Evolutionary conservation across 768 basidiomycete genomes (phyloP), one percentile per base, ranked within the genome.

Genomic region (Boletus subparvulus): DNA sequence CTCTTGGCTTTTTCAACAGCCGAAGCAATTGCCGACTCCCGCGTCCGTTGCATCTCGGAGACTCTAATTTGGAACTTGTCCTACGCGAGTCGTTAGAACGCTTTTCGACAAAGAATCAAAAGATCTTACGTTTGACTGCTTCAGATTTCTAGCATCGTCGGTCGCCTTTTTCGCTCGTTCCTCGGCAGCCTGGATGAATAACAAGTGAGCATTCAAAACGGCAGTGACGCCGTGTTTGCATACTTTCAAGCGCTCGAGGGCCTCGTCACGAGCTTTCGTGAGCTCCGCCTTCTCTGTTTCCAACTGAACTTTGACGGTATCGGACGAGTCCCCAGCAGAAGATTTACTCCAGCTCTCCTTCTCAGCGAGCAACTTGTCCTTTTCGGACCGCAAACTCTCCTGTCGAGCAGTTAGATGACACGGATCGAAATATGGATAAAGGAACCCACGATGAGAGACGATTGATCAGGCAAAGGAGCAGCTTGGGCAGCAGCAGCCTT

Each of bases 201-300:
- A 48, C 10, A 6, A 2, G 26, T 61, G 43, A 67, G 45, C 48
- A 16, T 6, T 9, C 30, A 24, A 37, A 45, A 48, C 7, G 17
- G 14, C 10, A 44, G 3, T 28, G 6, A 35, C 28, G n/a, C 13
- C 17, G 39, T 32, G 4, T 36, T 35, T 39, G 9, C 69, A 26
- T 67, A 86, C 90, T 74, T 83, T 83, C n/a, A 80, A 70, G 51
- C 83, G 81, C 12, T 80, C 74, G 7, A 81, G 56, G 3, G 85
- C 84, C n/a, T 86, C 83, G 55, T 80, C 86, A 8, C 84, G 83
- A 28, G 78, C 76, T 61, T 83, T 82, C 36, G 77, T 53, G 1
- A 92, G 74, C 51, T 82, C 79, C 0, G 72, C 76, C 61, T 84
- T 89, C 65, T 90, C 87, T 1, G 74, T 64, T 54, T 88, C 86